Evolutionary conservation across 805 yeast species (phyloP).

Genomic region (Cyberlindnera nakhonratchasimensis): DNA sequence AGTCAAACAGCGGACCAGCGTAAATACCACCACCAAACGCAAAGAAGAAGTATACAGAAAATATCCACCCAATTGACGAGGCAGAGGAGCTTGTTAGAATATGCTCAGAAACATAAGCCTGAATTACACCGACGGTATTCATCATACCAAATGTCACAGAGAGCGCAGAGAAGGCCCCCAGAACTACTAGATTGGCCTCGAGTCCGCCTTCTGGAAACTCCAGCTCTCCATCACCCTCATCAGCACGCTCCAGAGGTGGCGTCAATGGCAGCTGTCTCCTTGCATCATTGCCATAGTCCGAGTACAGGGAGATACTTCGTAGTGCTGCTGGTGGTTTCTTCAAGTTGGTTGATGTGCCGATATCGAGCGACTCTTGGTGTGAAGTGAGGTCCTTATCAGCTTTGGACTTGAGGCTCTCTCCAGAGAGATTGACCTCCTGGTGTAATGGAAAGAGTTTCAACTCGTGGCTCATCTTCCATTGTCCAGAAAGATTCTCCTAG

Average conservation of each 20-base stretch:
- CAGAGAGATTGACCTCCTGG: neutral
- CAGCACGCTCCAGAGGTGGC: neutral
- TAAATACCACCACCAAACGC: slow-evolving; percentile 33
- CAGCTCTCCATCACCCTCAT: slow-evolving; percentile 21
- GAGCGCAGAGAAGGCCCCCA: slow-evolving; percentile 48
- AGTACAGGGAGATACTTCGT: neutral
- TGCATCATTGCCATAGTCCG: too few species aligned
- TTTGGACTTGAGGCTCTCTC: neutral
- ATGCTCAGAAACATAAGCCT: slow-evolving; percentile 55
- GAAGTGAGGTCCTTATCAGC: slow-evolving; percentile 1
- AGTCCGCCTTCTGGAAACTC: slow-evolving; percentile 48
- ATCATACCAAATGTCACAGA: slow-evolving; percentile 59
- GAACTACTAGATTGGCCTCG: slow-evolving; percentile 33
- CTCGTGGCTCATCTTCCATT: slow-evolving; percentile 7
- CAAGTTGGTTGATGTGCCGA: slow-evolving; percentile 2
- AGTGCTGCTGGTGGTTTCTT: slow-evolving; percentile 1
- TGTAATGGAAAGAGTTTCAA: slow-evolving; percentile 2
- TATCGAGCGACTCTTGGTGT: neutral
- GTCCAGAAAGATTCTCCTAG: too few species aligned
- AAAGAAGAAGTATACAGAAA: slow-evolving; percentile 34
- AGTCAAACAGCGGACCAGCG: slow-evolving; percentile 52
- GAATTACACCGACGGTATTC: slow-evolving; percentile 65
- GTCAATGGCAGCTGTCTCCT: neutral
- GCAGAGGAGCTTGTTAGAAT: slow-evolving; percentile 44
- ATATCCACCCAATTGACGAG: slow-evolving; percentile 65